Evolutionary conservation across 257 asterid species (phyloP).

Genomic region (Ligustrum vulgare): DNA sequence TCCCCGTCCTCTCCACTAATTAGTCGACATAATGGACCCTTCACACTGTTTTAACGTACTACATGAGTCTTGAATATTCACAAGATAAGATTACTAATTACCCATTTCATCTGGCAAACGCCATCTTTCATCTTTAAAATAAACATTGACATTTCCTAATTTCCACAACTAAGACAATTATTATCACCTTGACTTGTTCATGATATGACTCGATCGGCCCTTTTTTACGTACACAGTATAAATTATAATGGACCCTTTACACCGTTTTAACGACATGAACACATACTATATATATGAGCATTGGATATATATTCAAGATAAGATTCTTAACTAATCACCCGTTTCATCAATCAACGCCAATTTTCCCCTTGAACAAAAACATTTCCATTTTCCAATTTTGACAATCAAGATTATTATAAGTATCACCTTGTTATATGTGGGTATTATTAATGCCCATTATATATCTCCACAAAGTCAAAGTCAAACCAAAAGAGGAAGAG

Average conservation of each 20-base stretch:
- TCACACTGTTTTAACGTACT: background rate
- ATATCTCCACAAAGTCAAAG: background rate
- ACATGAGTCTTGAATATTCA: background rate
- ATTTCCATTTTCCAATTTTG: conserved; percentile 16
- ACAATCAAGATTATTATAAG: conserved; percentile 27
- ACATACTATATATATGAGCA: background rate
- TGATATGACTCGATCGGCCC: too few species aligned
- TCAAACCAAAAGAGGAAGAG: conserved; percentile 21
- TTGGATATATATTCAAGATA: background rate
- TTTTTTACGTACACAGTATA: too few species aligned
- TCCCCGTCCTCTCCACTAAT: too few species aligned
- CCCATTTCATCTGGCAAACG: conserved; percentile 48
- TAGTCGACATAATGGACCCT: too few species aligned
- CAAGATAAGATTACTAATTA: background rate
- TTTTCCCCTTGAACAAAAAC: conserved; percentile 51
- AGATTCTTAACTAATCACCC: background rate
- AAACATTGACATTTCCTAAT: conserved; percentile 31
- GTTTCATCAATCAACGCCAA: conserved; percentile 54
- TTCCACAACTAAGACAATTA: conserved; percentile 29
- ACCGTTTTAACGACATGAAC: background rate
- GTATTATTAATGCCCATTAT: conserved; percentile 13
- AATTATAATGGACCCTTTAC: too few species aligned
- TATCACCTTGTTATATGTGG: conserved; percentile 29
- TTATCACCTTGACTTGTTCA: too few species aligned
- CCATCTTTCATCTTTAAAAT: conserved; percentile 45